Base-by-base conservation (phyloP, 2,329 filamentous ascomycete species). In the Xylaria hypoxylon region DNA sequence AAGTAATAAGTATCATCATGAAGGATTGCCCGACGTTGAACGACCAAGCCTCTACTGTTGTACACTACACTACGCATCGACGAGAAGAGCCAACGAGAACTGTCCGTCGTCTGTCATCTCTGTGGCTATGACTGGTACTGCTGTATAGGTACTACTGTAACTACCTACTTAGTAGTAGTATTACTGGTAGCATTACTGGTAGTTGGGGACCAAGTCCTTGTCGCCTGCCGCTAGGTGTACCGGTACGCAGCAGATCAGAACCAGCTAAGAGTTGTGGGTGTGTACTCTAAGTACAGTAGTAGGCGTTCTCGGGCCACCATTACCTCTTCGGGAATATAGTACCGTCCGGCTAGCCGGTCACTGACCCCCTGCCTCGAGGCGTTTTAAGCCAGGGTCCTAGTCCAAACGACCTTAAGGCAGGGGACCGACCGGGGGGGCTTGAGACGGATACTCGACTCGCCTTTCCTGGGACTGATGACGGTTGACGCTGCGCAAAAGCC, bases 361-460 rank as follows among this genome's bases (percentile, higher is more conserved):
- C 72, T 71, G 64, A 72, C 65, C 73, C 74, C 70, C 71, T 71
- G 59, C 64, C 67, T 71, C 68, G 60, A 70, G 68, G 70, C 68
- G 68, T 78, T 79, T 77, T 72, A 74, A 74, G 76, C 75, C 73
- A 76, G 75, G 77, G 71, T 65, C 70, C 69, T 72, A 62, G 72
- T 68, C 71, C 70, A 74, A 75, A 75, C 75, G 75, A 73, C 72
- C 73, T 72, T 74, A 64, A 74, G 70, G 72, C 72, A 75, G 74
- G 72, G 71, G 72, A 80, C 76, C 35, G 52, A 38, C 59, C 59
- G 67, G 71, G 72, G 71, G 69, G 70, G 80, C 77, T 81, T 83
- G 81, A 83, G 81, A 83, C 81, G 79, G 79, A 80, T 76, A 75
- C 75, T 75, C 75, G 77, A 78, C 77, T 78, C 77, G 76, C 75